Percentiles rank a stretch among this genome's conserved stretches.
These are phyloP conservation scores for Botrytis sinoallii DNA, from an alignment of 2,329 filamentous ascomycete genomes.

Conservation along the genomic window DNA sequence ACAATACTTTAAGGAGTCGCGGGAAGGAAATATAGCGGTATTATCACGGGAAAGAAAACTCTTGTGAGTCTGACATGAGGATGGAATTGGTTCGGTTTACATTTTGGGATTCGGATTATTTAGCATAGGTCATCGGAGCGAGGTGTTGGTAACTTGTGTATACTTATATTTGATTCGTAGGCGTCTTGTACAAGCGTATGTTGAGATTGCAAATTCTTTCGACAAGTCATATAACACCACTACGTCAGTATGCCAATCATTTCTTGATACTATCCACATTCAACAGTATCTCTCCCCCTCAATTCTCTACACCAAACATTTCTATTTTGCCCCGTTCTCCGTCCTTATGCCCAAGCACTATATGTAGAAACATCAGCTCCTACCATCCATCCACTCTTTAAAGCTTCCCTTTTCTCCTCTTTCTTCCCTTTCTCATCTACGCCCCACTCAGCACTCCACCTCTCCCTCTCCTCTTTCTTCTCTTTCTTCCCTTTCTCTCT, in stretches of 20 bases:
- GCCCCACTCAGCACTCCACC: background rate
- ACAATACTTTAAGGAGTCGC: background rate
- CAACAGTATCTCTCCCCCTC: background rate
- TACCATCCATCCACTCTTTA: background rate
- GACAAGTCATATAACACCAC: background rate
- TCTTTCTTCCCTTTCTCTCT: too few relatives aligned
- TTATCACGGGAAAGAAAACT: background rate
- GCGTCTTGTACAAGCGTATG: background rate
- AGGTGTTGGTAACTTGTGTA: conserved; percentile 4
- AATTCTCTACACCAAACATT: background rate
- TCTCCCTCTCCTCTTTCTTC: too few relatives aligned
- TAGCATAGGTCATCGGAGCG: conserved; percentile 1
- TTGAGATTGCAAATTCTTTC: background rate
- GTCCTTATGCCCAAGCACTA: background rate
- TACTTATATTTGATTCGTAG: background rate
- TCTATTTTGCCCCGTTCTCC: background rate
- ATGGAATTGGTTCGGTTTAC: background rate
- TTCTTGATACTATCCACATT: background rate
- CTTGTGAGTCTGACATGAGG: background rate
- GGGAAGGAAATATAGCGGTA: background rate
- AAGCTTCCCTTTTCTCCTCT: background rate
- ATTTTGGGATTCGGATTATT: background rate
- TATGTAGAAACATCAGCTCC: background rate
- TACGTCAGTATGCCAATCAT: background rate
- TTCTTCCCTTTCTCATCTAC: background rate